Conservation (phyloP, 2,329 filamentous ascomycete species). For the Neofusicoccum laricinum region DNA sequence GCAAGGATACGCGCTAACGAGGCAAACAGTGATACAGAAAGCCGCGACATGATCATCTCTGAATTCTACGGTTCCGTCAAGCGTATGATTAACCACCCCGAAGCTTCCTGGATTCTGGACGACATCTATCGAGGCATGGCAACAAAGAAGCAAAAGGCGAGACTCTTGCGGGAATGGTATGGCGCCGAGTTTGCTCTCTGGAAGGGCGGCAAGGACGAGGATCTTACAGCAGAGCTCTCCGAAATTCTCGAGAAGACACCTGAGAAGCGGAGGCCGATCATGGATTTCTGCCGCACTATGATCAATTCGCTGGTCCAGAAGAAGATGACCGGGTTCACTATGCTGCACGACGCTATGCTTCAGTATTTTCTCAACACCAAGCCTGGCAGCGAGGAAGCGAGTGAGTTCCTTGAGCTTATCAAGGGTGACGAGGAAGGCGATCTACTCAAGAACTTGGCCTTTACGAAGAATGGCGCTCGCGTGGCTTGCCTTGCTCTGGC, state of each 20-base stretch:
- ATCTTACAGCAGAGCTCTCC: slow-evolving; percentile 65
- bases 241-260: slow-evolving; percentile 73
- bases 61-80: slow-evolving; percentile 95
- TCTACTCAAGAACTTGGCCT: slow-evolving; percentile 90
- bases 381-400: slow-evolving; percentile 74
- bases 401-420: slow-evolving; percentile 83
- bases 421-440: slow-evolving; percentile 80
- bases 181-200: slow-evolving; percentile 88
- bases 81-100: slow-evolving; percentile 90
- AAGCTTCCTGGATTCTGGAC: slow-evolving; percentile 96
- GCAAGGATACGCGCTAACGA: neutral
- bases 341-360: slow-evolving; percentile 96
- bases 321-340: slow-evolving; percentile 93
- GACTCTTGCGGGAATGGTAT: slow-evolving; percentile 91
- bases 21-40: slow-evolving; percentile 65
- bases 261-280: slow-evolving; percentile 82
- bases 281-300: slow-evolving; percentile 79
- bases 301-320: slow-evolving; percentile 95
- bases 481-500: slow-evolving; percentile 80
- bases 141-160: slow-evolving; percentile 79
- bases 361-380: slow-evolving; percentile 87
- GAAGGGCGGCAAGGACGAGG: slow-evolving; percentile 53
- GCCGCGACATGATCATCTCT: slow-evolving; percentile 82
- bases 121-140: slow-evolving; percentile 91
- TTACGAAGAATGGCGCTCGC: slow-evolving; percentile 83